These are phyloP conservation scores for Elasticomyces elasticus DNA, from an alignment of 495 filamentous ascomycete species.

Conservation along the genomic window DNA sequence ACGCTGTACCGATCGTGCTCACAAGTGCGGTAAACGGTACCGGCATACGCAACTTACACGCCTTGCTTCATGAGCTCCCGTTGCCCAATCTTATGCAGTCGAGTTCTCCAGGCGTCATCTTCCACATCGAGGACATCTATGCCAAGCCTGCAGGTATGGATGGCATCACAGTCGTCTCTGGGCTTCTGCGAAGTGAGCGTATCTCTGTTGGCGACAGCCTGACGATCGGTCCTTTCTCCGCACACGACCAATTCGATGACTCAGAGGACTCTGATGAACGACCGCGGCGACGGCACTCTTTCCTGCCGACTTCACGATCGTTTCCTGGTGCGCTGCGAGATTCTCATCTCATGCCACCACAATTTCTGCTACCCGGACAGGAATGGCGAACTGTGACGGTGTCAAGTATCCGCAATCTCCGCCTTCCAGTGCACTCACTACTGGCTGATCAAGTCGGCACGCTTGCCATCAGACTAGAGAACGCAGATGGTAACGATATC, in stretches of 20 bases:
- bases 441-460: slow-evolving; percentile 80
- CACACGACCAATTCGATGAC: slow-evolving; percentile 30
- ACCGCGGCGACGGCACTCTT: slow-evolving; percentile 1
- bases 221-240: slow-evolving; percentile 64
- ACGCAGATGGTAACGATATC: slow-evolving; percentile 5
- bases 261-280: slow-evolving; percentile 26
- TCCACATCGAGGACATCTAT: slow-evolving; percentile 82
- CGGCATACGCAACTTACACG: slow-evolving; percentile 72
- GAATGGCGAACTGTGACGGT: slow-evolving; percentile 73
- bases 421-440: slow-evolving; percentile 70
- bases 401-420: slow-evolving; percentile 76
- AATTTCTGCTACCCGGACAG: slow-evolving; percentile 30
- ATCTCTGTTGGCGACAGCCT: slow-evolving; percentile 71
- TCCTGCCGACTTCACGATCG: slow-evolving; percentile 26
- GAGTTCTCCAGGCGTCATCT: slow-evolving; percentile 51
- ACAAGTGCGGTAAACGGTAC: slow-evolving; percentile 79
- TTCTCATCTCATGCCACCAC: slow-evolving; percentile 27
- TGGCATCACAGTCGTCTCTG: slow-evolving; percentile 58
- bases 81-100: slow-evolving; percentile 38
- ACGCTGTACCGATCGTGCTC: slow-evolving; percentile 69
- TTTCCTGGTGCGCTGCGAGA: slow-evolving; percentile 31
- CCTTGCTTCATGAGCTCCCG: slow-evolving; percentile 67
- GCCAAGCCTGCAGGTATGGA: slow-evolving; percentile 34
- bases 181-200: slow-evolving; percentile 67
- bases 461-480: slow-evolving; percentile 61